These are phyloP conservation scores for Eucalyptus albens DNA, from an alignment of 345 rosid genomes.

Conservation along the genomic window DNA sequence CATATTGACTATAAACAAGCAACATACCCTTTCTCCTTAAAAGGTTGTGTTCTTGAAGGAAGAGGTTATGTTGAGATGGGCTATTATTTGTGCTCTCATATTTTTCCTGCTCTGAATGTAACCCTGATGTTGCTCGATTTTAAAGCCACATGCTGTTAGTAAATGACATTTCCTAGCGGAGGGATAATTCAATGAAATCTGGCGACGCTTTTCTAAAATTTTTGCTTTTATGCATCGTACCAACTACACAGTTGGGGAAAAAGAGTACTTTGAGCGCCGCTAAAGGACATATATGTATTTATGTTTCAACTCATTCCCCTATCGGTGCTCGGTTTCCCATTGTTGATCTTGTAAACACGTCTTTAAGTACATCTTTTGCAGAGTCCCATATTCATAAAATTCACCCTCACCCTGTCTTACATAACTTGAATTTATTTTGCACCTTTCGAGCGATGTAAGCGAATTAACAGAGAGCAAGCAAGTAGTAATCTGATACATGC, in stretches of 20 bases:
- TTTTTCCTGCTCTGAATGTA: neutral
- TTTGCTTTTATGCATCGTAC: neutral
- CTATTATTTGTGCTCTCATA: neutral
- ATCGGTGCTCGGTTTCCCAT: neutral
- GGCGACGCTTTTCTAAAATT: neutral
- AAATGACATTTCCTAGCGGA: neutral
- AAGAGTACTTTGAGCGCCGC: neutral
- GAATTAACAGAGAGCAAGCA: neutral
- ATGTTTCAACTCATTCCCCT: neutral
- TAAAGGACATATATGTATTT: neutral
- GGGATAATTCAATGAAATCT: neutral
- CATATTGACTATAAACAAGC: neutral
- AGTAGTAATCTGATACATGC: conserved; percentile 18
- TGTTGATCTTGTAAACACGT: neutral
- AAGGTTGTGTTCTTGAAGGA: neutral
- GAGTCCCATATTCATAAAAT: neutral
- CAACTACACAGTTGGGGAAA: neutral
- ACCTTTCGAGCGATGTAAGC: neutral
- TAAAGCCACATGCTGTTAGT: neutral
- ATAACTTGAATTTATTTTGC: neutral
- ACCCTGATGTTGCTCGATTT: neutral
- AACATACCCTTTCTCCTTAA: neutral
- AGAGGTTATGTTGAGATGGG: neutral
- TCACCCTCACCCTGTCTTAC: neutral
- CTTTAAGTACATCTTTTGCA: neutral